Evolutionary conservation across 352 stramenopile genomes (phyloP), one percentile per base, ranked within the genome.

Genomic region (Blastocystis sp.): DNA sequence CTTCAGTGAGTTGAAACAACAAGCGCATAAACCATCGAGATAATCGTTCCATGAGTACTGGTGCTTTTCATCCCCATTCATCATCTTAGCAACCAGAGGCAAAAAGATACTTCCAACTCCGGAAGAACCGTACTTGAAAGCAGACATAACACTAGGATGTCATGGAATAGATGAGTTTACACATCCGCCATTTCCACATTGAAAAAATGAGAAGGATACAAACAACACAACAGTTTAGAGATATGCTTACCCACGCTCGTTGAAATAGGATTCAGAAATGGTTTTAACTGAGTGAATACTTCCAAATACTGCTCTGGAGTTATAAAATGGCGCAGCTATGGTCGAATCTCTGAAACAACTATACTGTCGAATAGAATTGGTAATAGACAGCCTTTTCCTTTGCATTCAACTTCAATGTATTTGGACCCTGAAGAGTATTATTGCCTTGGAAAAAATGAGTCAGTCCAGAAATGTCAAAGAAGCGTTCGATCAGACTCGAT

Each of bases 171-270:
- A 30, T 16, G 56, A 18, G 20, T 7, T 13, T 30, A 85, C 73
- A 20, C 5, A 66, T 64, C 45, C 7, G 73, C 45, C 7, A 85
- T 43, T n/a, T 64, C 2, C 1, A 68, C 11, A n/a, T 68, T 45
- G 26, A 85, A 85, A 53, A 66, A 85, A 24, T 68, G 73, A n/a
- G 73, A 55, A 69, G 73, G 73, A 43, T 85, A 85, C 1, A 85
- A 18, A 37, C 7, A 24, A 24, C 6, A 20, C n/a, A 85, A 55
- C 39, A 85, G 47, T 9, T 26, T n/a, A 2, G 24, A 30, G 24
- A 85, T 30, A 6, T 45, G 30, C 16, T 43, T 39, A 18, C 24
- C 26, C 8, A 26, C 34, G 13, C 9, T 20, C 3, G 26, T 30
- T 3, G n/a, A 45, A 26, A 24, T 47, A 4, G 54, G 73, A 85